Evolutionary conservation across 148 eudicot species (phyloP).

Genomic region (Heliosperma pusillum): DNA sequence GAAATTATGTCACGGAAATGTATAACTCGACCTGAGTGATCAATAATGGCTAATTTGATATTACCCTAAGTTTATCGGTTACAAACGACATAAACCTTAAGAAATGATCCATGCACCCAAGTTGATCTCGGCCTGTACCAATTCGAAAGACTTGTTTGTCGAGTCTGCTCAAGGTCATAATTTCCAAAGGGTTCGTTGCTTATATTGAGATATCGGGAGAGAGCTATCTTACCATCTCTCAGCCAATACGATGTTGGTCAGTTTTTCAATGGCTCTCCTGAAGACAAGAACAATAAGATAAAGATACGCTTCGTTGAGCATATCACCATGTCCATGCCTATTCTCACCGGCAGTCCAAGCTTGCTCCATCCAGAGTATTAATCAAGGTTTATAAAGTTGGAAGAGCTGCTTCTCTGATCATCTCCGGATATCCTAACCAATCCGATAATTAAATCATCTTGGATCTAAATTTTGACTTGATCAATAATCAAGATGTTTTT

Average conservation of each 20-base stretch:
- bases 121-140: no score
- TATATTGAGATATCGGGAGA: no score
- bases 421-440: slow-evolving; percentile 43
- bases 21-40: no score
- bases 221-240: slow-evolving; percentile 34
- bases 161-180: no score
- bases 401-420: slow-evolving; percentile 33
- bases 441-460: slow-evolving; percentile 51
- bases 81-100: no score
- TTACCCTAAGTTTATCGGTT: no score
- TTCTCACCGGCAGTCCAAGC: slow-evolving; percentile 60
- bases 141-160: no score
- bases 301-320: slow-evolving; percentile 36
- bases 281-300: slow-evolving; percentile 47
- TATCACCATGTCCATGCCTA: slow-evolving; percentile 58
- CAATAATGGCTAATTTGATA: no score
- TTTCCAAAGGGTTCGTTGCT: no score
- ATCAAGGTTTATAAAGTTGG: slow-evolving; percentile 56
- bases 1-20: no score
- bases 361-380: neutral
- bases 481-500: slow-evolving; percentile 37
- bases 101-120: no score
- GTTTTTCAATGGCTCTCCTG: slow-evolving; percentile 48
- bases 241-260: slow-evolving; percentile 42
- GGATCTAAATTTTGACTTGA: slow-evolving; percentile 21